Evolutionary conservation across 495 filamentous ascomycete genomes (phyloP), one percentile per base, ranked within the genome.

Genomic region (Cenococcum geophilum): DNA sequence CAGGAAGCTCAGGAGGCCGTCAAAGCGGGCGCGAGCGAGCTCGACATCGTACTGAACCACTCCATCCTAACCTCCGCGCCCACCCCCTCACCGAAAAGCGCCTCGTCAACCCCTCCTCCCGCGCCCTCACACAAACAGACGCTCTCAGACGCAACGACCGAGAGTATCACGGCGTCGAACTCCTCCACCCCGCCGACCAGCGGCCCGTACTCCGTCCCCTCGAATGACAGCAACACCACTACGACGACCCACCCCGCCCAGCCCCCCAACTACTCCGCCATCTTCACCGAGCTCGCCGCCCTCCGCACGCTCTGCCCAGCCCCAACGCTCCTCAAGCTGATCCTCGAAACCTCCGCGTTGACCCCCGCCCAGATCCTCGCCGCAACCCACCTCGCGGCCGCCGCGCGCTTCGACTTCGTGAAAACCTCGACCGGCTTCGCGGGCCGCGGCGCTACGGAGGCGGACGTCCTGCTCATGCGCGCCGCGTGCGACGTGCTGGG

Each of bases 341-440:
- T 89, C 58, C 68, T 89, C 45, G 86, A 89, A 70, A 85, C 84
- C 6, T 80, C 79, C 1, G 77, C 83, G 63, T 76, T 89, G 16
- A 71, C 76, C 6, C 68, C 64, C 14, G 69, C 78, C 14, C 75
- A 86, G 69, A 78, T 87, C 60, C 77, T 87, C 49, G 82, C 83
- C 11, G 84, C 78, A 11, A 80, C 79, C 32, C 72, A 78, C n/a
- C 76, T 87, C 45, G 76, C 77, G 1, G 79, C 80, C 21, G 75
- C 80, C 55, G 85, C 86, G 25, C 79, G 78, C 5, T 86, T 81
- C 37, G 80, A 84, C 62, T 88, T 79, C 57, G 79, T 89, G 50
- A 89, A 89, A 73, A 88, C 86, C 11, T 85, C 82, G 53, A 88
- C 86, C 4, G 86, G 86, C 2, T 87, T 87, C 71, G 76, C 77